phyloP scores from a whole-genome alignment of 306 rosid species.

The Myrica gale region DNA sequence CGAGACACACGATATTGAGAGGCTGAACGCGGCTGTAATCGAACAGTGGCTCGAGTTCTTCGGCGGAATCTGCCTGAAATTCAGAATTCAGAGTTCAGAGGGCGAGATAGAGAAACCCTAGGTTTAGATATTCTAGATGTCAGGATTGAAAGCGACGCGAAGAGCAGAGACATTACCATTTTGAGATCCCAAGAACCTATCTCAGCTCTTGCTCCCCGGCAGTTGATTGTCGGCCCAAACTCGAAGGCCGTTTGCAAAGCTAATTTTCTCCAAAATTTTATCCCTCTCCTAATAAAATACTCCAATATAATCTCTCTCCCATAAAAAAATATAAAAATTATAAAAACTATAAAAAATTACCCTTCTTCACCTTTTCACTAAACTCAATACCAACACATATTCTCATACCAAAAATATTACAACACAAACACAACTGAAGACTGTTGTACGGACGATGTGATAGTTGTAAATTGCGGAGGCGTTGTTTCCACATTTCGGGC shows the following conservation, averaged over 20 bases:
- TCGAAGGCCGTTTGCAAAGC: no score
- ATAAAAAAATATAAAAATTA: no score
- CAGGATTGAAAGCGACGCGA: not conserved
- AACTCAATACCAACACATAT: no score
- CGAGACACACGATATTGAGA: constrained; percentile 33
- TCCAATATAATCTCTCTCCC: no score
- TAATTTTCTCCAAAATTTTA: no score
- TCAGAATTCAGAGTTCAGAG: constrained; percentile 1
- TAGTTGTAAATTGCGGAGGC: no score
- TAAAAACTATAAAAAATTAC: no score
- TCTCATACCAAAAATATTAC: no score
- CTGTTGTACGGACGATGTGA: not conserved
- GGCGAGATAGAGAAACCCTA: not conserved
- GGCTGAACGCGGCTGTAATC: constrained; percentile 88
- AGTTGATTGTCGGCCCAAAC: not conserved
- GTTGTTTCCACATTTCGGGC: no score
- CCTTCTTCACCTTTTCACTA: no score
- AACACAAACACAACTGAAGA: no score
- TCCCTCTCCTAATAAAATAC: no score
- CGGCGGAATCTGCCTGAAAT: constrained; percentile 51
- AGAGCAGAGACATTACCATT: constrained; percentile 28
- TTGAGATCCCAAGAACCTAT: not conserved
- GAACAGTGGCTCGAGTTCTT: constrained; percentile 85
- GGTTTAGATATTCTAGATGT: constrained; percentile 10
- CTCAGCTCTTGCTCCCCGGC: not conserved